phyloP scores from a whole-genome alignment of 441 rosid species.

The Gossypium davidsonii region DNA sequence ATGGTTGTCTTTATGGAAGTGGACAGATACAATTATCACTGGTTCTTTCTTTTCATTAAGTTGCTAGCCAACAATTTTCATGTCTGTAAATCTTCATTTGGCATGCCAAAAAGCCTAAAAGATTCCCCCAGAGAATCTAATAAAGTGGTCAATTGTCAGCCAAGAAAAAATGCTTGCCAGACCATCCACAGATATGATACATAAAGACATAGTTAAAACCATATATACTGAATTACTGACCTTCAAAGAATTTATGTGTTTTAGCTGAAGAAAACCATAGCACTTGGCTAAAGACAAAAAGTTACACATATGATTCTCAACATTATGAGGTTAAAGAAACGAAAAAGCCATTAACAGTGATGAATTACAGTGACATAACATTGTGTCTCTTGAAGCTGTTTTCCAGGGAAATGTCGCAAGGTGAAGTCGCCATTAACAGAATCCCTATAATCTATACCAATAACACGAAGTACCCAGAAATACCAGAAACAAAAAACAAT shows the following conservation, averaged over 20 bases:
- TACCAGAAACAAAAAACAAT: constrained; percentile 2
- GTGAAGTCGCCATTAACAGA: constrained; percentile 9
- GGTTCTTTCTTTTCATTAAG: not conserved
- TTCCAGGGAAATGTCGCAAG: constrained; percentile 8
- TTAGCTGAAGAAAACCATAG: not conserved
- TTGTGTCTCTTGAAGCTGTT: not conserved
- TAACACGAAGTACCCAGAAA: not conserved
- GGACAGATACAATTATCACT: constrained; percentile 20
- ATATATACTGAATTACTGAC: not conserved
- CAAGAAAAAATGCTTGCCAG: constrained; percentile 9
- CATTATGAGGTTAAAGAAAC: not conserved
- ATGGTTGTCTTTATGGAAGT: constrained; percentile 22
- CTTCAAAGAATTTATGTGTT: not conserved
- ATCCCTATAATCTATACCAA: not conserved
- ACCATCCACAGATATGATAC: constrained; percentile 14
- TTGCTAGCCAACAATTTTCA: constrained; percentile 7
- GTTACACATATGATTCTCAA: not conserved
- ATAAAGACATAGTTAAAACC: constrained; percentile 3
- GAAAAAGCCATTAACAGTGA: not conserved
- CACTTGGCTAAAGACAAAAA: not conserved
- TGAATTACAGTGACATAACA: constrained; percentile 7
- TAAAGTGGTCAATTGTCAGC: constrained; percentile 18
- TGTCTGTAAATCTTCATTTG: constrained; percentile 9
- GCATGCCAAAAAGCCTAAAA: constrained; percentile 29
- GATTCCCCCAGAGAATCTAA: constrained; percentile 23